phyloP scores from a whole-genome alignment of 192 early-diverging fungal genomes.

The Physocladia obscura region DNA sequence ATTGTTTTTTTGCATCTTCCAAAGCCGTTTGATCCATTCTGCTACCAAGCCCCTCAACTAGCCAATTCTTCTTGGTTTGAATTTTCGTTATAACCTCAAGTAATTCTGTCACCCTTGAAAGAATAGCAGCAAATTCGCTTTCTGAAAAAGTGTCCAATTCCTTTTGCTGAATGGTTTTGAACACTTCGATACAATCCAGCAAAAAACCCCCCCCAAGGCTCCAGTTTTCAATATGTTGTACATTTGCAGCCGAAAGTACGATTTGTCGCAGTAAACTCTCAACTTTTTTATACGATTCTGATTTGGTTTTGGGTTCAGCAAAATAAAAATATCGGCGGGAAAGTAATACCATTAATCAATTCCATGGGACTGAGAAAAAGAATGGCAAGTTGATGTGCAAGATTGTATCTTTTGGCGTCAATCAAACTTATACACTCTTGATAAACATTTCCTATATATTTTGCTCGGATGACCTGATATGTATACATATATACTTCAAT shows the following conservation, averaged over 20 bases:
- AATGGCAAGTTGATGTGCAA: conserved; percentile 39
- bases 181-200: conserved; percentile 23
- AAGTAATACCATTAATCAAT: conserved; percentile 34
- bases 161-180: neutral
- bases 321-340: neutral
- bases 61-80: neutral
- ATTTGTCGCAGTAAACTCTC: conserved; percentile 15
- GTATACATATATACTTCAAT: neutral
- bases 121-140: no score
- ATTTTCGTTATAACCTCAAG: neutral
- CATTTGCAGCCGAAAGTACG: neutral
- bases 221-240: conserved; percentile 33
- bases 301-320: conserved; percentile 14
- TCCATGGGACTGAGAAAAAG: conserved; percentile 23
- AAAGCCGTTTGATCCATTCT: neutral
- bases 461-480: conserved; percentile 38
- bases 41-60: neutral
- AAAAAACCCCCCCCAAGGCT: conserved; percentile 35
- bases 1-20: neutral
- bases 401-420: conserved; percentile 37
- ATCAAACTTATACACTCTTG: conserved; percentile 46
- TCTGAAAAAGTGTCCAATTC: no score
- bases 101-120: no score
- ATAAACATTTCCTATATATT: conserved; percentile 32
- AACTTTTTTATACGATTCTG: conserved; percentile 1